These are phyloP conservation scores for Allantophomopsis cytisporea DNA, from an alignment of 2,329 filamentous ascomycete species.

Conservation along the genomic window DNA sequence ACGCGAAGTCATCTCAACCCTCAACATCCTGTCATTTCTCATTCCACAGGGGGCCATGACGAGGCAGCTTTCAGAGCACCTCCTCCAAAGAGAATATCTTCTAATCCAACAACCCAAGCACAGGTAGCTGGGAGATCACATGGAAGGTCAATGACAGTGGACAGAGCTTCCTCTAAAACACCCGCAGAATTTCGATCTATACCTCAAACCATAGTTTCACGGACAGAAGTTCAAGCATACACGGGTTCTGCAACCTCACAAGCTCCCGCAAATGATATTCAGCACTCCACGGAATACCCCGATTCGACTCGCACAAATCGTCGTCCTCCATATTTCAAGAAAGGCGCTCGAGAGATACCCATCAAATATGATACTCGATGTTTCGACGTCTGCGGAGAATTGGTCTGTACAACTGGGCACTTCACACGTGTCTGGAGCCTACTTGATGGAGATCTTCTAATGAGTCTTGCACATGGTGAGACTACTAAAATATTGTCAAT, in stretches of 20 bases:
- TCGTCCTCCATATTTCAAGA: constrained; percentile 61
- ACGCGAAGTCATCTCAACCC: neutral
- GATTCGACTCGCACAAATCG: constrained; percentile 78
- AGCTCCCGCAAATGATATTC: constrained; percentile 1
- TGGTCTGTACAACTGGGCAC: constrained; percentile 75
- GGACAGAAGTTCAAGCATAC: no score
- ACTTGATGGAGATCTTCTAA: constrained; percentile 63
- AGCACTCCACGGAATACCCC: constrained; percentile 49
- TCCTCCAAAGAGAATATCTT: constrained; percentile 28
- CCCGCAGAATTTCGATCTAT: constrained; percentile 23
- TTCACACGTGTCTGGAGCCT: constrained; percentile 84
- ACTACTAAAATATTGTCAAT: constrained; percentile 70
- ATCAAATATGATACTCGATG: constrained; percentile 80
- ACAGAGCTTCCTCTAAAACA: constrained; percentile 24
- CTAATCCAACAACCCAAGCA: constrained; percentile 29
- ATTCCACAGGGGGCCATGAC: neutral
- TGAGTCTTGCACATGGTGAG: constrained; percentile 76
- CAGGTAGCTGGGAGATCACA: constrained; percentile 28
- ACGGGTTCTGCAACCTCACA: no score
- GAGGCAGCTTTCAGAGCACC: constrained; percentile 9
- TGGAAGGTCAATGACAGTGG: constrained; percentile 35
- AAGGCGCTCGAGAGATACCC: constrained; percentile 60
- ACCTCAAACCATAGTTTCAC: constrained; percentile 3
- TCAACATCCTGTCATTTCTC: no score
- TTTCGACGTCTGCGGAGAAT: constrained; percentile 78